These are phyloP conservation scores for Westerdykella aurantiaca DNA, from an alignment of 2,329 filamentous ascomycete species.

Conservation along the genomic window DNA sequence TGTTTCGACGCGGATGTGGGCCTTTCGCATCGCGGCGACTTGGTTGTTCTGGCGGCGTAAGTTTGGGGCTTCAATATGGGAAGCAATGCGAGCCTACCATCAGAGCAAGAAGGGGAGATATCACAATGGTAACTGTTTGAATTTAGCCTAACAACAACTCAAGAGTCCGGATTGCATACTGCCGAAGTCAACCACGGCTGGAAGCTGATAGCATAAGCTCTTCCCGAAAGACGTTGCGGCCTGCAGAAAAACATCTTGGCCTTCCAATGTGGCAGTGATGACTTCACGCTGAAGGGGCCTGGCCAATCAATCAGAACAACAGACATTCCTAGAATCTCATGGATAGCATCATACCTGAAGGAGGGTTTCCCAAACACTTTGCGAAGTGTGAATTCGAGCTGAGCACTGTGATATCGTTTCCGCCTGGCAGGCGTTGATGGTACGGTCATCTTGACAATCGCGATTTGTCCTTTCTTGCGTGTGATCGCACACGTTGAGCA, in stretches of 20 bases:
- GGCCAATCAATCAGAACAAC: constrained; percentile 6
- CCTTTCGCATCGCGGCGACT: constrained; percentile 68
- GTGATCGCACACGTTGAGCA: too few species aligned
- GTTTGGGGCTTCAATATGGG: background rate
- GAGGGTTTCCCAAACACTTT: constrained; percentile 65
- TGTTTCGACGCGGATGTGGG: constrained; percentile 73
- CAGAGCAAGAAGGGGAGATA: constrained; percentile 81
- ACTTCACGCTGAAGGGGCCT: constrained; percentile 85
- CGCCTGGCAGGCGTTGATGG: constrained; percentile 25
- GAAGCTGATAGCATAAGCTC: constrained; percentile 86
- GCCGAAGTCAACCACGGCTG: constrained; percentile 79
- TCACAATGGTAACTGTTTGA: constrained; percentile 70
- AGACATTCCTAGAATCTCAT: too few species aligned
- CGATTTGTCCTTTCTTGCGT: too few species aligned
- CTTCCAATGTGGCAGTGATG: constrained; percentile 71
- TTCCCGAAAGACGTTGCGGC: constrained; percentile 89
- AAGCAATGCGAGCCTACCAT: constrained; percentile 56
- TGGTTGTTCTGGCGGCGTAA: constrained; percentile 67
- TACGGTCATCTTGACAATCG: background rate
- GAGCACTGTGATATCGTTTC: constrained; percentile 45
- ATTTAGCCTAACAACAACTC: background rate
- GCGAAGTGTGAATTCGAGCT: constrained; percentile 65
- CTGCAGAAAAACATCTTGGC: constrained; percentile 88
- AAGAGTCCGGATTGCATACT: constrained; percentile 52
- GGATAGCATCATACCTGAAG: constrained; percentile 56